Conservation (phyloP, 2,329 filamentous ascomycete genomes). For the Cyphellophora attinorum region DNA sequence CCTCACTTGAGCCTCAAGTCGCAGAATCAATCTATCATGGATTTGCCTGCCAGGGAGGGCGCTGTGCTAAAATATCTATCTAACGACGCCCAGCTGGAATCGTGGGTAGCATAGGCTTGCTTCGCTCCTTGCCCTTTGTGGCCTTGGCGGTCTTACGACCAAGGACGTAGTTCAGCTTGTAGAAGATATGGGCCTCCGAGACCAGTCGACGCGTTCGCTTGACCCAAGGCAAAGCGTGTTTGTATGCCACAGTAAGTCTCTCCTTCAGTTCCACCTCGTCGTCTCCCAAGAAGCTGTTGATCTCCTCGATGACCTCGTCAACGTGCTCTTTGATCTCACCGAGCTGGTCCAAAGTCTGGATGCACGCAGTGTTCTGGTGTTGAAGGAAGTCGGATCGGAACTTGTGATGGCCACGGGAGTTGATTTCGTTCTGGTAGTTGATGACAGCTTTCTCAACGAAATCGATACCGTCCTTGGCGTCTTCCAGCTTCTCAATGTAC, state of each 20-base stretch:
- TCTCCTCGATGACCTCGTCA: slow-evolving; percentile 7
- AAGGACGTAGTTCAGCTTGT: slow-evolving; percentile 17
- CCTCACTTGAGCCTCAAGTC: no score
- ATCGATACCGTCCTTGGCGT: slow-evolving; percentile 87
- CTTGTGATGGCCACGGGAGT: slow-evolving; percentile 8
- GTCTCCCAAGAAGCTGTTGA: slow-evolving; percentile 4
- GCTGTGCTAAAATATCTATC: no score
- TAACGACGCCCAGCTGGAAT: background rate
- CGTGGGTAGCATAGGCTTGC: background rate
- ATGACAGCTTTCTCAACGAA: slow-evolving; percentile 1
- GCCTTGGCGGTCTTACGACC: slow-evolving; percentile 4
- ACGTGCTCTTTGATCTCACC: slow-evolving; percentile 8
- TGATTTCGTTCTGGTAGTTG: slow-evolving; percentile 11
- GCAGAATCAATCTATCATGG: no score
- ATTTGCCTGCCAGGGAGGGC: no score
- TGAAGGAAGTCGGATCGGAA: slow-evolving; percentile 12
- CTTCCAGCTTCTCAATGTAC: slow-evolving; percentile 56
- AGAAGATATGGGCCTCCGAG: slow-evolving; percentile 12
- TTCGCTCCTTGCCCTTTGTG: no score
- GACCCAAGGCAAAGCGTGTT: slow-evolving; percentile 9
- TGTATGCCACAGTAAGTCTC: slow-evolving; percentile 6
- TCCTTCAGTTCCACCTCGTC: slow-evolving; percentile 7
- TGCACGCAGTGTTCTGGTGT: slow-evolving; percentile 8
- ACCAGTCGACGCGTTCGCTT: slow-evolving; percentile 7
- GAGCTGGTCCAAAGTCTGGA: slow-evolving; percentile 11